Evolutionary conservation across 139 green algal genomes (phyloP).

Genomic region (Spirogloea muscicola): DNA sequence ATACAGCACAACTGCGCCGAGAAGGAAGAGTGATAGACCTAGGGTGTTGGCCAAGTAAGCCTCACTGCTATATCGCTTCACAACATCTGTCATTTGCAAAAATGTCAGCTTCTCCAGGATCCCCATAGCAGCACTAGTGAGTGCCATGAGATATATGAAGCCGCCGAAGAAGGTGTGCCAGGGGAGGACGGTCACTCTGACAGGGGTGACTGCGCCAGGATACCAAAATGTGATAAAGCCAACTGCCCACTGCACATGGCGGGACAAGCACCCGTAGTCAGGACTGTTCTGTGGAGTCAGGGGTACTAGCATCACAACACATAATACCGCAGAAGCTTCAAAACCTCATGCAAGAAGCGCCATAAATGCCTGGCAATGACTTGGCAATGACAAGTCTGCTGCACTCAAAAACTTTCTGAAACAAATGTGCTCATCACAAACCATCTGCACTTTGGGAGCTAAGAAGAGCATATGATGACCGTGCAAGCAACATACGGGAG

Average conservation of each 20-base stretch:
- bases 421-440: too few species aligned
- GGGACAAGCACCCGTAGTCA: not conserved
- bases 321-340: too few species aligned
- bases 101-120: conserved; percentile 48
- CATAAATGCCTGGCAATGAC: too few species aligned
- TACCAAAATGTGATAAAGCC: conserved; percentile 40
- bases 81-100: not conserved
- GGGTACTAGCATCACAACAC: too few species aligned
- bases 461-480: too few species aligned
- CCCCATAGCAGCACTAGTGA: conserved; percentile 24
- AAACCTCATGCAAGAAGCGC: too few species aligned
- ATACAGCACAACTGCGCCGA: conserved; percentile 33
- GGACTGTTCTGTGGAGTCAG: too few species aligned
- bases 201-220: not conserved
- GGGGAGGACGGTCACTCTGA: conserved; percentile 3
- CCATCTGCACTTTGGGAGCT: too few species aligned
- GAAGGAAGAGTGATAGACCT: conserved; percentile 20
- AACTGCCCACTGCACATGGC: conserved; percentile 35
- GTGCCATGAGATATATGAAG: conserved; percentile 41
- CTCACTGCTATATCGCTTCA: not conserved
- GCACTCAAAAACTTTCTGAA: too few species aligned
- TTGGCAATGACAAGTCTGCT: too few species aligned
- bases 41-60: conserved; percentile 21
- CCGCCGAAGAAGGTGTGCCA: conserved; percentile 42
- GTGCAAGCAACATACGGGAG: too few species aligned